Evolutionary conservation across 306 rosid species (phyloP).

Genomic region (Acacia acuminata): DNA sequence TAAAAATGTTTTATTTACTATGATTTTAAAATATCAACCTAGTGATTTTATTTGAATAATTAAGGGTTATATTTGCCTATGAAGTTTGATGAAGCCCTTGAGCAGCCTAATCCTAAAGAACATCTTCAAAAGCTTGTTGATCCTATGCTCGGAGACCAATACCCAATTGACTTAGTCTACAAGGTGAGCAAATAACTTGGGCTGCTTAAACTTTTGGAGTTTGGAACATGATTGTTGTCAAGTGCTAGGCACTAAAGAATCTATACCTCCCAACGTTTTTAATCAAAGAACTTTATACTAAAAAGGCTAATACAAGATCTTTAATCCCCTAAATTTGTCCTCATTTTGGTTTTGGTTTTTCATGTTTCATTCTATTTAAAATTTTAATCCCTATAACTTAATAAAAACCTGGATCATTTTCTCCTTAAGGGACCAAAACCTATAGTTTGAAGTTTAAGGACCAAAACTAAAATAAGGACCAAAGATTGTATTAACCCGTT

Average conservation of each 20-base stretch:
- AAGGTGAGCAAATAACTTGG: slow-evolving; percentile 44
- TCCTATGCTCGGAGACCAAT: slow-evolving; percentile 32
- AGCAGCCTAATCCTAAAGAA: slow-evolving; percentile 45
- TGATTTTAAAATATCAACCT: not conserved
- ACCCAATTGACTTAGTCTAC: slow-evolving; percentile 45
- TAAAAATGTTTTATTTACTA: not conserved
- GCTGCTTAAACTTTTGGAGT: not conserved
- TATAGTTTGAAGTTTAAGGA: no score
- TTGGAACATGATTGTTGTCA: not conserved
- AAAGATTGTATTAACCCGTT: no score
- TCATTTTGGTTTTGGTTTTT: no score
- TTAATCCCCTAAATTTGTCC: no score
- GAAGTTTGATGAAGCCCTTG: slow-evolving; percentile 63
- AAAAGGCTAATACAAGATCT: no score
- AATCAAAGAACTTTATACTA: not conserved
- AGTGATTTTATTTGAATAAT: not conserved
- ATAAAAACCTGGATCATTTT: no score
- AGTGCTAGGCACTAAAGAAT: not conserved
- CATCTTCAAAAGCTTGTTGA: slow-evolving; percentile 51
- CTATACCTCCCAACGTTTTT: not conserved
- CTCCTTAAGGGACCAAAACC: no score
- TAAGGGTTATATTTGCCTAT: not conserved
- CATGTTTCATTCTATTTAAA: no score
- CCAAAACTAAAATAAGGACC: no score
- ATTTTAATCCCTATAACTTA: no score